A percentile compares a stretch with the other conserved stretches of the same genome.
These are phyloP conservation scores for Penicillium nucicola DNA, from an alignment of 495 filamentous ascomycete species.

Conservation along the genomic window DNA sequence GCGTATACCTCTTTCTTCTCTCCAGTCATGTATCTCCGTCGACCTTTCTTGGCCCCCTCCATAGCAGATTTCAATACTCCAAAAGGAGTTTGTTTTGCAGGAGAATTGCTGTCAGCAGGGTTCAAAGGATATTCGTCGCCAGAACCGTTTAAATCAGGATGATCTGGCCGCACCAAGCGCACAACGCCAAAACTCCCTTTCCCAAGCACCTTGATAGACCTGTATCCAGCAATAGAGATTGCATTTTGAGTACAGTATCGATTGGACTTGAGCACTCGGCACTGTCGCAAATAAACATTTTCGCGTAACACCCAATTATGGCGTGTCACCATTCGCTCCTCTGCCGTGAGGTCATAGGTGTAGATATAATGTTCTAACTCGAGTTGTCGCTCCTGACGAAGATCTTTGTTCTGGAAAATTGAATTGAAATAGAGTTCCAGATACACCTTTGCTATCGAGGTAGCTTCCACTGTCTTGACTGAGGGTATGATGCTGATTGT, in stretches of 20 bases:
- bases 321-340: slow-evolving; percentile 54
- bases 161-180: slow-evolving; percentile 69
- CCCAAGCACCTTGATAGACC: slow-evolving; percentile 79
- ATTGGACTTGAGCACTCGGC: slow-evolving; percentile 63
- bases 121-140: slow-evolving; percentile 3
- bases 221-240: slow-evolving; percentile 64
- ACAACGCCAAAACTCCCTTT: slow-evolving; percentile 96
- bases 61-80: slow-evolving; percentile 22
- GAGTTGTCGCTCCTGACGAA: slow-evolving; percentile 63
- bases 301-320: slow-evolving; percentile 62
- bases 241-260: slow-evolving; percentile 41
- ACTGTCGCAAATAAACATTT: slow-evolving; percentile 71
- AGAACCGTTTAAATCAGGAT: background rate
- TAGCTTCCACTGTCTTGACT: slow-evolving; percentile 72
- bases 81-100: background rate
- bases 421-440: slow-evolving; percentile 80
- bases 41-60: slow-evolving; percentile 20
- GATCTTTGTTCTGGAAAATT: slow-evolving; percentile 50
- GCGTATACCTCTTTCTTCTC: slow-evolving; percentile 67
- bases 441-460: slow-evolving; percentile 77
- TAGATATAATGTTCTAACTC: slow-evolving; percentile 64
- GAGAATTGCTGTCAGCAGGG: background rate
- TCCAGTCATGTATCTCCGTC: slow-evolving; percentile 28
- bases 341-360: slow-evolving; percentile 44
- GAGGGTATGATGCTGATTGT: slow-evolving; percentile 45